phyloP scores from a whole-genome alignment of 441 rosid genomes.

The Jatropha podagrica region DNA sequence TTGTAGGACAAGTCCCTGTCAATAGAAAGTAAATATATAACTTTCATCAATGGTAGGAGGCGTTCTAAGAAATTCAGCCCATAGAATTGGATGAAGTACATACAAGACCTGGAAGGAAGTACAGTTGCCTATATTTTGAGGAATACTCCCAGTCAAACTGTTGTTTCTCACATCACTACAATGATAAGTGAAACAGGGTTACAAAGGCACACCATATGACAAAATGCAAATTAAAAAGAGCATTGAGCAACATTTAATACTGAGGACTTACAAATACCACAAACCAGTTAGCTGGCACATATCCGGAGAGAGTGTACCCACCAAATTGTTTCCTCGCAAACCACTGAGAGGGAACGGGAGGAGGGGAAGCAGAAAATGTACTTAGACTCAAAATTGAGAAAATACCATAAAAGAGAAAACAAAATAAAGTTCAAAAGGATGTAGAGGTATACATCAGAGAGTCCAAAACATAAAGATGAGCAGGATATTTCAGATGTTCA shows the following conservation, averaged over 20 bases:
- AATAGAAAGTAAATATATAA: slow-evolving; percentile 11
- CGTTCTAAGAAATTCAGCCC: slow-evolving; percentile 6
- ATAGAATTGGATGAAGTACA: slow-evolving; percentile 34
- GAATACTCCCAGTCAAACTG: slow-evolving; percentile 89
- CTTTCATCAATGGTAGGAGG: not conserved
- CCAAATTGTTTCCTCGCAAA: slow-evolving; percentile 82
- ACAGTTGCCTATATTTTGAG: slow-evolving; percentile 84
- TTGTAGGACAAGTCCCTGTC: slow-evolving; percentile 94
- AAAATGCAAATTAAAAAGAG: not conserved
- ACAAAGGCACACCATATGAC: not conserved
- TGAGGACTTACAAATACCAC: slow-evolving; percentile 91
- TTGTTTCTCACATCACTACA: slow-evolving; percentile 87
- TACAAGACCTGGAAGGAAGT: slow-evolving; percentile 98
- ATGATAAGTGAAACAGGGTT: slow-evolving; percentile 13
- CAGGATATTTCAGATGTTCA: not conserved
- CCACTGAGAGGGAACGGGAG: slow-evolving; percentile 44
- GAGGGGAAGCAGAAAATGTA: not conserved
- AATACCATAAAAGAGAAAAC: not conserved
- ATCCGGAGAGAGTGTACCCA: slow-evolving; percentile 76
- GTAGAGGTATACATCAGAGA: slow-evolving; percentile 8
- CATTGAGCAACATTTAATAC: not conserved
- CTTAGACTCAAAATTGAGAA: not conserved
- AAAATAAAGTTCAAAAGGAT: not conserved
- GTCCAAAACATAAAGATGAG: not conserved
- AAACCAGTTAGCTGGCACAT: slow-evolving; percentile 89